Conservation (phyloP, 345 rosid species). For the rapeseed (Brassica napus) region DNA sequence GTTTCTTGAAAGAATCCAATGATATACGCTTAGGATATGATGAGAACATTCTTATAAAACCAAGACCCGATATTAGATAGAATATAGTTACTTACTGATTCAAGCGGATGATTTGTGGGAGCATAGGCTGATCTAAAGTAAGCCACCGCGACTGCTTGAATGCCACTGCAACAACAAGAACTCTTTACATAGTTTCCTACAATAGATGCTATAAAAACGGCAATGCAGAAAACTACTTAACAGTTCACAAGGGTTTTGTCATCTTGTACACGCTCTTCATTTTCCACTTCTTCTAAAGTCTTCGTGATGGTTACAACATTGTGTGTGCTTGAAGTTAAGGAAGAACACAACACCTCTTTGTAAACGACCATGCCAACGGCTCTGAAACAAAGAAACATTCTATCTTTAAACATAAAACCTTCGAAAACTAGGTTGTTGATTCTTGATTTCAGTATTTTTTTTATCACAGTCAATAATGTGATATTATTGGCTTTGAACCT, state of each 20-base stretch:
- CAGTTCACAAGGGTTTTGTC: slow-evolving; percentile 65
- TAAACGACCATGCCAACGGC: slow-evolving; percentile 64
- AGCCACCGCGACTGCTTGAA: slow-evolving; percentile 67
- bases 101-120: slow-evolving; percentile 84
- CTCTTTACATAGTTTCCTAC: slow-evolving; percentile 6
- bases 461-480: not conserved
- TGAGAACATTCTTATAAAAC: not conserved
- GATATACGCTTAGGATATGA: not conserved
- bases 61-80: not conserved
- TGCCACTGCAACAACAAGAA: slow-evolving; percentile 51
- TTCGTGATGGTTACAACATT: slow-evolving; percentile 66
- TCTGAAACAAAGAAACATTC: slow-evolving; percentile 44
- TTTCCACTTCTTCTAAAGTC: slow-evolving; percentile 82
- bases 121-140: slow-evolving; percentile 90
- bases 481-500: not conserved
- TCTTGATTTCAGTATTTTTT: not conserved
- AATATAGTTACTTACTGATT: slow-evolving; percentile 60
- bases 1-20: slow-evolving; percentile 49
- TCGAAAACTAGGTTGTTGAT: not conserved
- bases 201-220: not conserved
- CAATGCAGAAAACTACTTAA: slow-evolving; percentile 45
- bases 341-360: slow-evolving; percentile 23
- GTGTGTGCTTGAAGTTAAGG: slow-evolving; percentile 77
- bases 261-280: slow-evolving; percentile 63
- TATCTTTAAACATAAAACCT: slow-evolving; percentile 18